A percentile compares a stretch with the other conserved stretches of the same genome.
phyloP scores from a whole-genome alignment of 306 rosid genomes.

The Carpinus fangiana region DNA sequence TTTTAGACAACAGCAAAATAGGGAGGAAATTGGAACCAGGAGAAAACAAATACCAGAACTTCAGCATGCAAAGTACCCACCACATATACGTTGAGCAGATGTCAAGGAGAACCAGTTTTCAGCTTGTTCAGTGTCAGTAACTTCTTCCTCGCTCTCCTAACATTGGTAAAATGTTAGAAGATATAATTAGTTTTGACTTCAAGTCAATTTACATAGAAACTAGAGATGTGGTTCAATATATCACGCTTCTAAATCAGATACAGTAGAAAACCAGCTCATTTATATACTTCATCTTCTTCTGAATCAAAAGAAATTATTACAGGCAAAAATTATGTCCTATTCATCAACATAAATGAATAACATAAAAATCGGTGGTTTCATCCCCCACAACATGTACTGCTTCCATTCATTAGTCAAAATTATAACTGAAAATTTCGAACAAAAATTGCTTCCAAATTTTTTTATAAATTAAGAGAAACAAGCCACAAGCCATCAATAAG shows the following conservation, averaged over 20 bases:
- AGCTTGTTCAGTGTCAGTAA: constrained; percentile 97
- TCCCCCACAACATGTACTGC: not conserved
- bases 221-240: constrained; percentile 10
- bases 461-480: not conserved
- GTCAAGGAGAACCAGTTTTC: constrained; percentile 99
- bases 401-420: not conserved
- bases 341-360: not conserved
- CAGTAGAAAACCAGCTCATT: constrained; percentile 13
- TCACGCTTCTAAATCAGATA: not conserved
- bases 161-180: constrained; percentile 22
- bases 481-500: not conserved
- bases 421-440: not conserved
- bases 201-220: not conserved
- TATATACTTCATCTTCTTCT: not conserved
- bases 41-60: constrained; percentile 18
- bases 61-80: constrained; percentile 52
- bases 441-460: not conserved
- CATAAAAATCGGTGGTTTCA: not conserved
- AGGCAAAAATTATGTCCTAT: not conserved
- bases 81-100: constrained; percentile 96
- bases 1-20: not conserved
- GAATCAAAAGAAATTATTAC: not conserved
- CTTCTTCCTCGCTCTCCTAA: constrained; percentile 99
- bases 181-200: constrained; percentile 13
- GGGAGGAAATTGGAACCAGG: constrained; percentile 13